phyloP scores from a whole-genome alignment of 1,284 basidiomycete species.

The Rhodotorula sp. region DNA sequence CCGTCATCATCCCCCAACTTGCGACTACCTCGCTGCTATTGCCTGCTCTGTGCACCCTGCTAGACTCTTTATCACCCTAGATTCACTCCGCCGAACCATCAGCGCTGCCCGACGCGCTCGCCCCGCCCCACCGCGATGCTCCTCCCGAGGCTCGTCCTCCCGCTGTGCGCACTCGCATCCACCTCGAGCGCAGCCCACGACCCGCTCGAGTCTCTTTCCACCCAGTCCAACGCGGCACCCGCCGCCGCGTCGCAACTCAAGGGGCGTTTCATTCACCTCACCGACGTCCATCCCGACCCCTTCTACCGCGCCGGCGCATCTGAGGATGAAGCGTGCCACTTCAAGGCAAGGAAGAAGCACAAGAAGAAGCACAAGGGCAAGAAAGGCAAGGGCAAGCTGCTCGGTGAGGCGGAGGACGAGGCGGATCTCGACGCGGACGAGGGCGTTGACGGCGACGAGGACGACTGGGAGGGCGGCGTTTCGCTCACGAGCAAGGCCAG shows the following conservation, averaged over 20 bases:
- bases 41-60: too few species aligned
- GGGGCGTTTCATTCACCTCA: slow-evolving; percentile 74
- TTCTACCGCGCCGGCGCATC: slow-evolving; percentile 59
- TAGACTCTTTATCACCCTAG: too few species aligned
- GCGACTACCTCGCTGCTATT: too few species aligned
- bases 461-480: not conserved
- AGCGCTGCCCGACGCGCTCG: too few species aligned
- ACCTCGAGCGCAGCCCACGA: not conserved
- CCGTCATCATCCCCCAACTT: not conserved
- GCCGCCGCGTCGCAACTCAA: slow-evolving; percentile 52
- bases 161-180: not conserved
- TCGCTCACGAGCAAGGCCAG: slow-evolving; percentile 23
- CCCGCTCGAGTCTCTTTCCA: not conserved
- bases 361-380: slow-evolving; percentile 55
- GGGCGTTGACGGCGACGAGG: not conserved
- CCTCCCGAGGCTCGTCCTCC: not conserved
- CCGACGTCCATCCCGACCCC: slow-evolving; percentile 78
- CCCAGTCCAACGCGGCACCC: not conserved
- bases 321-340: slow-evolving; percentile 64
- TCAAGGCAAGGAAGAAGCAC: slow-evolving; percentile 49
- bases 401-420: slow-evolving; percentile 27
- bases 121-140: not conserved
- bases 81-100: too few species aligned
- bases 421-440: not conserved
- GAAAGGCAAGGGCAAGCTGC: slow-evolving; percentile 43